Base-by-base conservation (phyloP, 768 basidiomycete genomes). In the Lactifluus hygrophoroides region DNA sequence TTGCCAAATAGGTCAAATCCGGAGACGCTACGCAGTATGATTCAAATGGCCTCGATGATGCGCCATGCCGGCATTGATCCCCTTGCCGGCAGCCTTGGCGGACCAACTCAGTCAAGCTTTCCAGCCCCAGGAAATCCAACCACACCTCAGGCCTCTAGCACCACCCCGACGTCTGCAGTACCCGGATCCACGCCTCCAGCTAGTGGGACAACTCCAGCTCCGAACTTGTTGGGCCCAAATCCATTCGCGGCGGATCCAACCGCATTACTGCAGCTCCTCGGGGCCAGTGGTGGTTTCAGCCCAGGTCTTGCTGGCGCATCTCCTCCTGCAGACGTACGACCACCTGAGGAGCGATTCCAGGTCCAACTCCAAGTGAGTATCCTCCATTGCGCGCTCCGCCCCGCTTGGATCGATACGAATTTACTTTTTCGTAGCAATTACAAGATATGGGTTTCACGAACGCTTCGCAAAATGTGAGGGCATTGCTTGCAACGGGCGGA, bases 361-460 rank as follows among this genome's bases (percentile, higher is more conserved):
- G 81, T 86, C 17, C 90, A 93, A 67, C 74, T 92, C 4, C 85
- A 88, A 80, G 88, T 86, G 27, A 10, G 77, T 72, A 52, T 66
- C 32, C 27, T 43, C 13, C 21, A 9, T 43, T 37, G 11, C 14
- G n/a, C 13, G 0, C 21, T 14, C 16, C 16, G 25, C 8, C 17
- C 27, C 48, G 28, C 28, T 51, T 25, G 4, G 28, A 19, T 46
- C 30, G 30, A 32, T 27, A 19, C 23, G 46, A 25, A 3, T 28
- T 11, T 9, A 30, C 21, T 32, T 28, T 40, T 44, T 7, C 64
- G n/a, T n/a, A 92, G 88, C 92, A 94, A 85, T 71, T 98, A 67
- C 86, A 91, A 69, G 90, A 88, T 59, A 97, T 98, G 95, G 94
- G 92, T 1, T 91, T 98, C 71, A 82, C 79, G 51, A 93, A 95